Base-by-base conservation (phyloP, 345 rosid species). In the Euphorbia tirucalli region DNA sequence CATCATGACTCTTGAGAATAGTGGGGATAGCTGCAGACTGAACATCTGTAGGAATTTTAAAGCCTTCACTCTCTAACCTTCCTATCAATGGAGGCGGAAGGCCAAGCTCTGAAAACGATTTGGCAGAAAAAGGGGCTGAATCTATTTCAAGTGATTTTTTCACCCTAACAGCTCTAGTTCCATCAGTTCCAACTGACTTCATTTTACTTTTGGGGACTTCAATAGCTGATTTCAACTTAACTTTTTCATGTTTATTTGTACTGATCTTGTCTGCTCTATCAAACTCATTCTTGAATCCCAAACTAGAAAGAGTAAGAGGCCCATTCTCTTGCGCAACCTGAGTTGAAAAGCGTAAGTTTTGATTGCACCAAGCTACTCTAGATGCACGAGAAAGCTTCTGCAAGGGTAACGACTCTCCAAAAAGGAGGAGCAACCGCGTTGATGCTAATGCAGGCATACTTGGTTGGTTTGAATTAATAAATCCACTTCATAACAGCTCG, bases 91-190 rank as follows among this genome's bases (percentile, higher is more conserved):
- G 25, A 58, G 87, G 78, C 24, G 97, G 94, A 49, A 95, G 87
- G 58, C 91, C 97, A 72, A 95, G 96, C 88, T 90, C 99, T 31
- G 91, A 77, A 79, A 95, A 95, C 22, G 97, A 90, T 54, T 84
- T 83, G 1, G 89, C 93, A 61, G 96, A 80, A 81, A 92, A 95
- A 50, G 86, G 86, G 62, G 88, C 87, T 0, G 82, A 68, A 35
- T 79, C 93, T 28, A 77, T 73, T 73, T 87, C 88, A 60, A 80
- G 72, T 15, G 89, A 65, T 46, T 70, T 83, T 61, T 76, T 86
- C 60, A 69, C 81, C 73, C 61, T 71, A 50, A 77, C 81, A 2
- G 78, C 68, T 82, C 78, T 85, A 68, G 39, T 64, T 59, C 61
- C 80, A 65, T 75, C 61, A 18, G 80, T 87, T 63, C 75, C 70